Percentiles rank a stretch among this genome's conserved stretches.
phyloP scores from a whole-genome alignment of 306 rosid genomes.

The Corylus heterophylla region DNA sequence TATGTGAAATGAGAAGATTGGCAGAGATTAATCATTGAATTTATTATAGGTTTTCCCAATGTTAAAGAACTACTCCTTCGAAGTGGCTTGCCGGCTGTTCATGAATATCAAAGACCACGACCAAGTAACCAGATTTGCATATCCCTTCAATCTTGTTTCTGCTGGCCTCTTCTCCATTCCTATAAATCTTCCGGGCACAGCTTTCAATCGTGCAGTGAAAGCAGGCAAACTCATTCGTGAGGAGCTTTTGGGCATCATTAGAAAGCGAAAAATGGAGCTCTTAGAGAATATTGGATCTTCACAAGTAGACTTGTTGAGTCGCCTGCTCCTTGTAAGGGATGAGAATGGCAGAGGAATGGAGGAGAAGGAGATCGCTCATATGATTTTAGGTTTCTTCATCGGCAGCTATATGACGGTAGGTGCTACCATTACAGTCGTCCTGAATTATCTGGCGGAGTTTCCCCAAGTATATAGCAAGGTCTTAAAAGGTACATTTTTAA shows the following conservation, averaged over 20 bases:
- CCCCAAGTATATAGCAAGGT: conserved; percentile 22
- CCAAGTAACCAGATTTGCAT: no score
- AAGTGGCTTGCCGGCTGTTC: background rate
- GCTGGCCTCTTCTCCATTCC: no score
- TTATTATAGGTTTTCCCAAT: background rate
- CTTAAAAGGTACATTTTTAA: conserved; percentile 6
- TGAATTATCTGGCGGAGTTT: conserved; percentile 11
- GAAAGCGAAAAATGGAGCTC: no score
- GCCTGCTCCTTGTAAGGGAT: background rate
- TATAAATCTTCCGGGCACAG: no score
- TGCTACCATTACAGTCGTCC: conserved; percentile 9
- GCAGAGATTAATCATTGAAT: no score
- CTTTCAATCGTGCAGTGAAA: background rate
- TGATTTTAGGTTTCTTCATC: conserved; percentile 13
- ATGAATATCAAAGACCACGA: background rate
- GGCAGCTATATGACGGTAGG: conserved; percentile 7
- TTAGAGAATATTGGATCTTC: no score
- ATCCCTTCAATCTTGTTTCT: no score
- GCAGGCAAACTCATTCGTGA: background rate
- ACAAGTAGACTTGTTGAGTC: no score
- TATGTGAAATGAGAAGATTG: no score
- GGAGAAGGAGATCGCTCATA: conserved; percentile 20
- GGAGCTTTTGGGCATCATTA: background rate
- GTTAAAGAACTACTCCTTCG: background rate
- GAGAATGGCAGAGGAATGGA: background rate